A percentile compares a stretch with the other conserved stretches of the same genome.
phyloP scores from a whole-genome alignment of 345 rosid genomes.

The Zanthoxylum bungeanum region DNA sequence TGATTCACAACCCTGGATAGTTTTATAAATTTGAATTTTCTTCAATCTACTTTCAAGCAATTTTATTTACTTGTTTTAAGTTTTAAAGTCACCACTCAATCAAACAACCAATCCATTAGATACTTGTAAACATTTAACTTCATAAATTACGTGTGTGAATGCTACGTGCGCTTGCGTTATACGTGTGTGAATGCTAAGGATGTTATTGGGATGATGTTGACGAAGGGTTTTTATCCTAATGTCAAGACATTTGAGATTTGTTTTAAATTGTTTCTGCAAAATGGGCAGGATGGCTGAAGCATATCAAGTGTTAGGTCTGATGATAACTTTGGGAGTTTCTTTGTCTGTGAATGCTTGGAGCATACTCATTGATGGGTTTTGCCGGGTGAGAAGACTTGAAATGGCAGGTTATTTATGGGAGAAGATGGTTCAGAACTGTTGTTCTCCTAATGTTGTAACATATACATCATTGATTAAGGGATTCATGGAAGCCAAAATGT shows the following conservation, averaged over 20 bases:
- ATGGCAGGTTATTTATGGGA: conserved; percentile 44
- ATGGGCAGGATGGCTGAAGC: conserved; percentile 35
- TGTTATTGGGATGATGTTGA: conserved; percentile 47
- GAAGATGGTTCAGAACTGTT: conserved; percentile 53
- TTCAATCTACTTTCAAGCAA: too few species aligned
- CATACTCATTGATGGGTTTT: conserved; percentile 46
- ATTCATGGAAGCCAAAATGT: conserved; percentile 46
- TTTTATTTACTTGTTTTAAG: too few species aligned
- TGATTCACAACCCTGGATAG: too few species aligned
- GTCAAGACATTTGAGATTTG: conserved; percentile 46
- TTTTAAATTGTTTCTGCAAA: conserved; percentile 48
- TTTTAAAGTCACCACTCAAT: too few species aligned
- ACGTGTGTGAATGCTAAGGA: conserved; percentile 29
- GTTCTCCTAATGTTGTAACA: conserved; percentile 56
- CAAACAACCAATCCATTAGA: too few species aligned
- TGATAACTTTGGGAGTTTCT: conserved; percentile 45
- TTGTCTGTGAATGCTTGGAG: conserved; percentile 54
- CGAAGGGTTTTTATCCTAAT: conserved; percentile 57
- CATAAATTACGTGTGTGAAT: conserved; percentile 31
- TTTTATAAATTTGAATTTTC: too few species aligned
- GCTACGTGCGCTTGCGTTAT: too few species aligned
- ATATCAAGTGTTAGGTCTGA: conserved; percentile 48
- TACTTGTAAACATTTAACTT: too few species aligned
- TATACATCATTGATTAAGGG: conserved; percentile 63
- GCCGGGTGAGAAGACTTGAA: conserved; percentile 32